Evolutionary conservation across 441 rosid species (phyloP), one percentile per base, ranked within the genome.

Genomic region (Dalechampia spathulata): DNA sequence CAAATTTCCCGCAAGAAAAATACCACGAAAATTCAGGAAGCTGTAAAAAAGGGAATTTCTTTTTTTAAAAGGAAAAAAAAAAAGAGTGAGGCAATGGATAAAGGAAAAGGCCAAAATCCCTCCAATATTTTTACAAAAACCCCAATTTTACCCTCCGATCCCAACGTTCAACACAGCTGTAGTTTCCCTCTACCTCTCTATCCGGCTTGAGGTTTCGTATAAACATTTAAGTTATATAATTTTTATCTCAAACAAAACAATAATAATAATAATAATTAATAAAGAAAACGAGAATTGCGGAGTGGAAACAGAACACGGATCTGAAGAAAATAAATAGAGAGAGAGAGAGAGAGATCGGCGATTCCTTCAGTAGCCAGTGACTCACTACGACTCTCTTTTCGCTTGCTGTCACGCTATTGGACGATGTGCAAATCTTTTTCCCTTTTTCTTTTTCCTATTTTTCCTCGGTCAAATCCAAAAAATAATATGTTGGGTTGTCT

Each of bases 391-490:
- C 71, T 57, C 74, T 60, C 68, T 58, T 67, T 57, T 27, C 49
- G 64, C 60, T 63, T 52, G 56, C 56, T 57, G 49, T 77, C 75
- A 68, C 76, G 77, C 84, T 70, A 78, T 73, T 49, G 26, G 57
- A 48, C 40, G 49, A 42, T 25, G 25, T 20, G 21, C 20, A 47
- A 25, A 41, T 27, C 34, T n/a, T 12, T 34, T 22, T 12, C 28
- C 43, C 0, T 1, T 9, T 42, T n/a, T 16, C 21, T 46, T 46
- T 40, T 27, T 7, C 12, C 30, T 10, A 20, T 19, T 40, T 68
- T 58, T 65, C 57, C 46, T 51, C 65, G 59, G 68, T 78, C 78
- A 75, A 82, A 75, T 87, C 86, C 89, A 80, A 80, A n/a, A n/a
- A n/a, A n/a, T n/a, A n/a, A n/a, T n/a, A n/a, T n/a, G n/a, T n/a